Conservation (phyloP, 202 grass and related monocot species). For the Zoysia matrella region DNA sequence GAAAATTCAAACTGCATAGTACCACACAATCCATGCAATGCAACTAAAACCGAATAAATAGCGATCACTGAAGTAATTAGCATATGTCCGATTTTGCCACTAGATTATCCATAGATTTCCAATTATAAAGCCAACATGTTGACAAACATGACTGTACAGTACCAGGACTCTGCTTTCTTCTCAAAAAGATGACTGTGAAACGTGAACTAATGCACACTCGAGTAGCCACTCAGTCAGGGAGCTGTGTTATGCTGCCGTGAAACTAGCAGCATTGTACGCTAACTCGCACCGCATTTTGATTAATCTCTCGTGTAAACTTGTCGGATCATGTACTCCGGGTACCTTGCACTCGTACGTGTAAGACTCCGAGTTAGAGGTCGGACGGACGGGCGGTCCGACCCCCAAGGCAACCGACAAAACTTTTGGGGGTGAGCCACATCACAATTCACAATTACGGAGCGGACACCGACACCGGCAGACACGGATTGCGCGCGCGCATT, state of each 20-base stretch:
- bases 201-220: neutral
- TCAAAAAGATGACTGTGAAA: neutral
- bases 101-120: neutral
- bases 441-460: neutral
- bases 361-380: no score
- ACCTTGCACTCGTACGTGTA: no score
- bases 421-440: neutral
- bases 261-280: neutral
- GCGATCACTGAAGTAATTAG: neutral
- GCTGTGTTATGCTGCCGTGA: neutral
- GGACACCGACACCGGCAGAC: constrained; percentile 7
- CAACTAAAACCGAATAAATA: neutral
- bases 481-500: constrained; percentile 22
- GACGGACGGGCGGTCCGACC: no score
- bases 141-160: no score
- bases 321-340: no score
- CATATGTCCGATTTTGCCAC: neutral
- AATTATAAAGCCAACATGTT: neutral
- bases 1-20: constrained; percentile 6
- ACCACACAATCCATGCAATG: neutral
- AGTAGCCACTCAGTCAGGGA: neutral
- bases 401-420: no score
- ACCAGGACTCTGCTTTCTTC: no score
- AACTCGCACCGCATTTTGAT: neutral
- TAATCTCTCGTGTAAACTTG: neutral